A percentile compares a stretch with the other conserved stretches of the same genome.
Conservation (phyloP, 2,329 filamentous ascomycete species). For the Fusarium succisae region DNA sequence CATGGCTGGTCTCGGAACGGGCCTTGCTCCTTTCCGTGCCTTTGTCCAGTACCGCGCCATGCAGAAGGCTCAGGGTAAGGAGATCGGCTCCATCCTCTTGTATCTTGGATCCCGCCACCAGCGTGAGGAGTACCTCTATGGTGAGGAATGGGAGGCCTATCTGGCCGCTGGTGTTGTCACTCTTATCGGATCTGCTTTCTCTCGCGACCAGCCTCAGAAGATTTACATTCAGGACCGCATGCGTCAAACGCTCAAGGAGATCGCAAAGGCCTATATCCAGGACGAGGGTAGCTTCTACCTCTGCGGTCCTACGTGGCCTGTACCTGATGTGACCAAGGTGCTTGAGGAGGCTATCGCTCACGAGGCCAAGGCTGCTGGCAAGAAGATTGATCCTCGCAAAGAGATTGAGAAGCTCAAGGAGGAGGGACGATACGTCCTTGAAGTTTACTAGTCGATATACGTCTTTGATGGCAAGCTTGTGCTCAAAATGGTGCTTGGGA, state of each 20-base stretch:
- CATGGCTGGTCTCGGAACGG: slow-evolving; percentile 98
- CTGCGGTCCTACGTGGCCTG: slow-evolving; percentile 97
- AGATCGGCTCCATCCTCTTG: slow-evolving; percentile 90
- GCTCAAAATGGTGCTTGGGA: slow-evolving; percentile 33
- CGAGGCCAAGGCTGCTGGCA: slow-evolving; percentile 74
- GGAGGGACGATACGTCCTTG: slow-evolving; percentile 89
- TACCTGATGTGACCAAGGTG: slow-evolving; percentile 94
- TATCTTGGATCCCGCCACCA: slow-evolving; percentile 98
- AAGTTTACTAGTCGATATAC: slow-evolving; percentile 78
- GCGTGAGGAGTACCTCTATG: slow-evolving; percentile 98
- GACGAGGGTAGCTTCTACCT: slow-evolving; percentile 96
- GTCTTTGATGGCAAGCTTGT: slow-evolving; percentile 12
- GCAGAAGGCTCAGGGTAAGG: slow-evolving; percentile 96
- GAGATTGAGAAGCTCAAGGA: slow-evolving; percentile 99
- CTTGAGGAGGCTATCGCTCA: slow-evolving; percentile 88
- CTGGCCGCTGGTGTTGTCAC: slow-evolving; percentile 95
- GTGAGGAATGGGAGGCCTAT: slow-evolving; percentile 99
- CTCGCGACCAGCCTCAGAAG: slow-evolving; percentile 95
- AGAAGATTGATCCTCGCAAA: slow-evolving; percentile 86
- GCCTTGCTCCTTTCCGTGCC: slow-evolving; percentile 97
- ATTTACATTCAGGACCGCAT: slow-evolving; percentile 99
- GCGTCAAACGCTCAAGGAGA: slow-evolving; percentile 84
- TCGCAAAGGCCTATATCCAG: slow-evolving; percentile 85
- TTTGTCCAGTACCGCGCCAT: slow-evolving; percentile 98
- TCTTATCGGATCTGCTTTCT: slow-evolving; percentile 91